Evolutionary conservation across 495 filamentous ascomycete genomes (phyloP).

Genomic region (Neurospora sp.): DNA sequence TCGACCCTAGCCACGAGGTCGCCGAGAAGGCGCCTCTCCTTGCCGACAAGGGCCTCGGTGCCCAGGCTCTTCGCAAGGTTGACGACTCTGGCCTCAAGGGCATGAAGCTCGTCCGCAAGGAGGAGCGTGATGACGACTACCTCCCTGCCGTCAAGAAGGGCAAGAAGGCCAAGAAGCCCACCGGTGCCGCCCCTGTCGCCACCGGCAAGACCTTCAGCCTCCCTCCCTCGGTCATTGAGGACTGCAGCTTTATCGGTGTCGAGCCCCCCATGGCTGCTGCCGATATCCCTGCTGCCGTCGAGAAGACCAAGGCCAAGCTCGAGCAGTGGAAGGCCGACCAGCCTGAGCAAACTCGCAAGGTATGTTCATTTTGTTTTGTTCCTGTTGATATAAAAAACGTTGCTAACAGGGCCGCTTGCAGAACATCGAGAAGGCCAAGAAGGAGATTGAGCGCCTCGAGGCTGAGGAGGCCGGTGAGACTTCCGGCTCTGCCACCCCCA

Average conservation of each 20-base stretch:
- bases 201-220: slow-evolving; percentile 66
- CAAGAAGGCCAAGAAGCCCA: slow-evolving; percentile 69
- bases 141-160: slow-evolving; percentile 82
- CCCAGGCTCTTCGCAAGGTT: slow-evolving; percentile 70
- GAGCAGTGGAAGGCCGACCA: slow-evolving; percentile 91
- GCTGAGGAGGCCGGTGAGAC: slow-evolving; percentile 39
- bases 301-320: slow-evolving; percentile 87
- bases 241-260: slow-evolving; percentile 71
- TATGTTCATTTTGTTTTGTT: slow-evolving; percentile 32
- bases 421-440: slow-evolving; percentile 69
- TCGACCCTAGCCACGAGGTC: slow-evolving; percentile 61
- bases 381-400: slow-evolving; percentile 8
- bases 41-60: slow-evolving; percentile 50
- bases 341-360: slow-evolving; percentile 81
- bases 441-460: slow-evolving; percentile 53
- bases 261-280: slow-evolving; percentile 76
- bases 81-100: slow-evolving; percentile 72
- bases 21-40: slow-evolving; percentile 56
- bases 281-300: slow-evolving; percentile 64
- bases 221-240: slow-evolving; percentile 80
- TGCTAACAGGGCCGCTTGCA: slow-evolving; percentile 50
- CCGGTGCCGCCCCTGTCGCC: slow-evolving; percentile 28
- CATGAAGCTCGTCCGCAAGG: slow-evolving; percentile 64
- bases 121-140: slow-evolving; percentile 80
- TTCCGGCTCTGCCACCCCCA: slow-evolving; percentile 24